These are phyloP conservation scores for Suillus subaureus DNA, from an alignment of 768 basidiomycete species.

Conservation along the genomic window DNA sequence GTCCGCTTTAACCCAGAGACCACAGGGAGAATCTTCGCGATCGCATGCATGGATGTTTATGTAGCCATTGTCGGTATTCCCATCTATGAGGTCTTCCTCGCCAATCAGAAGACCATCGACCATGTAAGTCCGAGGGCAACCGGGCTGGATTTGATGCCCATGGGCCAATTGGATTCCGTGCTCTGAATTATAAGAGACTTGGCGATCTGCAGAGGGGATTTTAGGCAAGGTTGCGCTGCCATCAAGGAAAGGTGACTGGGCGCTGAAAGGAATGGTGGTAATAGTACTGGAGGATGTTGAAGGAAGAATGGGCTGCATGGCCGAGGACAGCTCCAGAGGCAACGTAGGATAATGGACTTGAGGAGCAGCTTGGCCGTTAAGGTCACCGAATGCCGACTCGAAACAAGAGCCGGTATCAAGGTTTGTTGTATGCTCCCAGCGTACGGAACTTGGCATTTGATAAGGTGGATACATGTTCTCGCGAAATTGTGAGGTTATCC, in stretches of 20 bases:
- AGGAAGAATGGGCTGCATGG: neutral
- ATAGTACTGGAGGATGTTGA: neutral
- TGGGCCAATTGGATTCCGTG: neutral
- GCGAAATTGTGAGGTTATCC: neutral
- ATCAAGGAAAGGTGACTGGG: neutral
- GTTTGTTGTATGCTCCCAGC: neutral
- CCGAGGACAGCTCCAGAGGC: neutral
- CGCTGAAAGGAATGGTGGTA: neutral
- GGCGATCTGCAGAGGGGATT: neutral
- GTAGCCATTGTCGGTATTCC: neutral
- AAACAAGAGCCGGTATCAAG: neutral
- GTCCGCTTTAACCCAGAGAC: constrained; percentile 8
- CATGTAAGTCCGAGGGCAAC: neutral
- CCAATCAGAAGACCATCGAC: neutral
- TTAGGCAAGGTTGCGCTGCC: neutral
- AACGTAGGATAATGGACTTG: neutral
- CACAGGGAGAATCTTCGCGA: neutral
- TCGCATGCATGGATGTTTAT: neutral
- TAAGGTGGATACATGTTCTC: neutral
- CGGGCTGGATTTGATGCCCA: neutral
- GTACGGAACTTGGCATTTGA: neutral
- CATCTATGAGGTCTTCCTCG: neutral
- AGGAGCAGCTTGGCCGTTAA: neutral
- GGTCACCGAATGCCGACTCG: neutral
- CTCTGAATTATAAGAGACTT: neutral